Percentiles rank a stretch among this genome's conserved stretches.
These are phyloP conservation scores for Sporothrix pseudoabietina DNA, from an alignment of 2,329 filamentous ascomycete genomes.

Conservation along the genomic window DNA sequence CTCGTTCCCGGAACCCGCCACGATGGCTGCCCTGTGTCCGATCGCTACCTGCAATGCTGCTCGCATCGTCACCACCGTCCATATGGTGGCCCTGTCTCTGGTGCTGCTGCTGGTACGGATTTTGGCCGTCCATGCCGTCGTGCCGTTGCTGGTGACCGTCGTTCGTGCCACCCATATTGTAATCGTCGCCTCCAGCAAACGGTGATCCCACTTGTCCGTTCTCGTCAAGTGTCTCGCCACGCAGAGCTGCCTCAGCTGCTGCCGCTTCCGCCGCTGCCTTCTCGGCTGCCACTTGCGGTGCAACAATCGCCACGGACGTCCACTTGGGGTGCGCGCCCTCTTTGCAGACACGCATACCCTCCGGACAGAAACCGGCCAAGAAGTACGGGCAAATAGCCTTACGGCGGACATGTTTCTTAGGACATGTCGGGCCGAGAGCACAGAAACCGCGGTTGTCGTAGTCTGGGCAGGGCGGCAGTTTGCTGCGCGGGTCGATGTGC, in stretches of 20 bases:
- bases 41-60: conserved; percentile 32
- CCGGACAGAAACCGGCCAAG: conserved; percentile 91
- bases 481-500: conserved; percentile 80
- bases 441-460: conserved; percentile 97
- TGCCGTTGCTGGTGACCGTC: conserved; percentile 9
- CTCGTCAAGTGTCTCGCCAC: background rate
- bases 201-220: conserved; percentile 3
- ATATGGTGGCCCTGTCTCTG: conserved; percentile 38
- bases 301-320: conserved; percentile 59
- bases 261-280: conserved; percentile 26
- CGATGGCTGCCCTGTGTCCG: conserved; percentile 25
- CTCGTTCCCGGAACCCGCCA: conserved; percentile 38
- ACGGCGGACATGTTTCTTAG: conserved; percentile 84
- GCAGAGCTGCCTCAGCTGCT: conserved; percentile 38
- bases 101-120: conserved; percentile 34
- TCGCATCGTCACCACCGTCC: conserved; percentile 33
- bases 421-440: conserved; percentile 81
- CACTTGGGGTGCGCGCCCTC: conserved; percentile 82
- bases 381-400: conserved; percentile 77
- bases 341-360: conserved; percentile 68
- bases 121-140: conserved; percentile 1
- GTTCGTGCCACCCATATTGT: conserved; percentile 22
- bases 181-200: conserved; percentile 20
- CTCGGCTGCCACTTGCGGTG: conserved; percentile 28
- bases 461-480: conserved; percentile 79